A percentile compares a stretch with the other conserved stretches of the same genome.
Evolutionary conservation across 306 rosid species (phyloP).

Genomic region (Lotus japonicus): DNA sequence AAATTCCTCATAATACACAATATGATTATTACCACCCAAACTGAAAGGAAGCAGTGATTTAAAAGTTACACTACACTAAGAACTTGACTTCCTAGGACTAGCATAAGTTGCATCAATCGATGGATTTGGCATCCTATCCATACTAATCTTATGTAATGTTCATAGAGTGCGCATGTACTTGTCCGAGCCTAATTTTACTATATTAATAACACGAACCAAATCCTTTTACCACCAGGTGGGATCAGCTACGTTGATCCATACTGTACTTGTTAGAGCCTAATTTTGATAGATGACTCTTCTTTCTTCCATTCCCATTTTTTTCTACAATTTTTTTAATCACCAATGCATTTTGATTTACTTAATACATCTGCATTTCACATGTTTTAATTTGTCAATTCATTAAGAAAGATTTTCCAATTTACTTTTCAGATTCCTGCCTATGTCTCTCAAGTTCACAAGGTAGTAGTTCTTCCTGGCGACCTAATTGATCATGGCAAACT

Average conservation of each 20-base stretch:
- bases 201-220: too few relatives aligned
- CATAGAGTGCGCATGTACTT: background rate
- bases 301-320: too few relatives aligned
- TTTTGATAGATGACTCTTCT: too few relatives aligned
- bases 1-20: background rate
- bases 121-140: background rate
- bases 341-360: constrained; percentile 5
- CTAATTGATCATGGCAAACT: constrained; percentile 46
- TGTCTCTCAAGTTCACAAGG: constrained; percentile 90
- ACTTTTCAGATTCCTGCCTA: constrained; percentile 72
- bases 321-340: background rate
- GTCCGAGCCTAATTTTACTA: background rate
- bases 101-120: background rate
- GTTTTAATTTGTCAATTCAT: background rate
- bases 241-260: too few relatives aligned
- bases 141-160: background rate
- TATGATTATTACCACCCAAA: background rate
- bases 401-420: constrained; percentile 18
- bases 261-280: too few relatives aligned
- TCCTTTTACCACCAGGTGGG: too few relatives aligned
- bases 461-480: constrained; percentile 76
- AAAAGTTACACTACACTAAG: too few relatives aligned
- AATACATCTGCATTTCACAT: background rate
- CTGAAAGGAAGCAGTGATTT: too few relatives aligned
- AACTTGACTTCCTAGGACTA: background rate